Evolutionary conservation across 371 early-diverging fungal genomes (phyloP), one percentile per base, ranked within the genome.

Genomic region (Mortierella sp.): DNA sequence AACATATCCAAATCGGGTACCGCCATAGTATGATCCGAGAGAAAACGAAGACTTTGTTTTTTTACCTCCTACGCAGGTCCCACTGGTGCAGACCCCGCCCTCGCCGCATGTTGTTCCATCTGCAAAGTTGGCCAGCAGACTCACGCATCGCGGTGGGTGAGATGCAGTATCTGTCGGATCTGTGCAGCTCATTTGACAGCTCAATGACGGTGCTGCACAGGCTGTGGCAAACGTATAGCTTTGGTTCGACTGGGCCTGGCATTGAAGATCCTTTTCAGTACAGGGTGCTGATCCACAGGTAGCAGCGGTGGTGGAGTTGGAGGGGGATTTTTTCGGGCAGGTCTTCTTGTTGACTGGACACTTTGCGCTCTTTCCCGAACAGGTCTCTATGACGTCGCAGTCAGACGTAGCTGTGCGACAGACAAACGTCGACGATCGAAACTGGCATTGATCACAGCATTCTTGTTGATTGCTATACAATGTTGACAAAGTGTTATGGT

Each of bases 81-180:
- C 91, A 13, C 85, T 76, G 5, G 74, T 80, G 73, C 95, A 95
- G 39, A 71, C 65, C 11, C 95, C 95, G 22, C 85, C 88, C 68
- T 87, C 85, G 14, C 97, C 97, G 81, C 98, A 98, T 1, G 92
- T 88, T 0, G 97, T 96, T 22, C 97, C 98, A 74, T 98, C 97
- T 37, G 95, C 83, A 76, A 96, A 97, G 74, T 88, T 87, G 10
- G 94, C 93, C 14, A 91, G 90, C 73, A 97, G 88, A 19, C 87
- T 64, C 29, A 92, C 71, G 83, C 97, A 96, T 16, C 79, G 80
- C 2, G 63, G 4, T 2, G 72, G n/a, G 13, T 48, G 66, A 14
- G 53, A 24, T 1, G 53, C 37, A 13, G 47, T 26, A 22, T 53
- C 45, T 4, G 45, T 70, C 34, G 71, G 68, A 58, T 70, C 63